Conservation (phyloP, 495 filamentous ascomycete genomes). For the Friedmanniomyces endolithicus region DNA sequence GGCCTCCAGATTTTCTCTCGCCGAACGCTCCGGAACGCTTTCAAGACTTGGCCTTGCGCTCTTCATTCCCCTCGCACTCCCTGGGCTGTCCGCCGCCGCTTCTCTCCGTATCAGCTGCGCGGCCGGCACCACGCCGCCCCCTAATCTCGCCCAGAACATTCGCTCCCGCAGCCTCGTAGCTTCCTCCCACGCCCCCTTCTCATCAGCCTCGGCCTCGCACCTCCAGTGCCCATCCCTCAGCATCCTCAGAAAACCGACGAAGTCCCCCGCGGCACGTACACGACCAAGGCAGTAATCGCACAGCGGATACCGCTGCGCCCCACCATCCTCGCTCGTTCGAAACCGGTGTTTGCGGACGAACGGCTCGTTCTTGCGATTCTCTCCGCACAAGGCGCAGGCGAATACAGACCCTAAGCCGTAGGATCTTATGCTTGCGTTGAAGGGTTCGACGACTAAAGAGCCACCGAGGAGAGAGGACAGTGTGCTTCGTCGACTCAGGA, state of each 20-base stretch:
- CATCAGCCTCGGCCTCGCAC: slow-evolving; percentile 41
- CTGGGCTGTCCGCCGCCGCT: not conserved
- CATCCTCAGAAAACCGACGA: slow-evolving; percentile 77
- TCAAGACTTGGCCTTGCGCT: slow-evolving; percentile 6
- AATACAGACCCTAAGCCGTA: slow-evolving; percentile 37
- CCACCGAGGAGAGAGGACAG: slow-evolving; percentile 72
- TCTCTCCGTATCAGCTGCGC: slow-evolving; percentile 1
- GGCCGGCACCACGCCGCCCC: slow-evolving; percentile 69
- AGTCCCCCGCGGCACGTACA: slow-evolving; percentile 82
- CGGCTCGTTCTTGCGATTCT: slow-evolving; percentile 53
- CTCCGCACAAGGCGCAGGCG: slow-evolving; percentile 81
- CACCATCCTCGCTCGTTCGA: slow-evolving; percentile 71
- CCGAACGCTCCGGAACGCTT: not conserved
- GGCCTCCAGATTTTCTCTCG: not conserved
- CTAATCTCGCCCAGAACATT: slow-evolving; percentile 92
- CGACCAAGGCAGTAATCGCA: slow-evolving; percentile 75
- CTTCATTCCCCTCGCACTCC: slow-evolving; percentile 1
- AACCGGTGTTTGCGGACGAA: slow-evolving; percentile 78
- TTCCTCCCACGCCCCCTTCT: slow-evolving; percentile 85
- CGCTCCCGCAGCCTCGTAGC: slow-evolving; percentile 74
- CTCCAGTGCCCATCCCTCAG: slow-evolving; percentile 82
- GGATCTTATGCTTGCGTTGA: slow-evolving; percentile 46
- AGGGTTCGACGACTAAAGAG: slow-evolving; percentile 78
- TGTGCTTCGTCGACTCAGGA: slow-evolving; percentile 77
- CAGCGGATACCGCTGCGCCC: slow-evolving; percentile 75